Evolutionary conservation across 805 yeast species (phyloP).

Genomic region (Candida sanyiensis): DNA sequence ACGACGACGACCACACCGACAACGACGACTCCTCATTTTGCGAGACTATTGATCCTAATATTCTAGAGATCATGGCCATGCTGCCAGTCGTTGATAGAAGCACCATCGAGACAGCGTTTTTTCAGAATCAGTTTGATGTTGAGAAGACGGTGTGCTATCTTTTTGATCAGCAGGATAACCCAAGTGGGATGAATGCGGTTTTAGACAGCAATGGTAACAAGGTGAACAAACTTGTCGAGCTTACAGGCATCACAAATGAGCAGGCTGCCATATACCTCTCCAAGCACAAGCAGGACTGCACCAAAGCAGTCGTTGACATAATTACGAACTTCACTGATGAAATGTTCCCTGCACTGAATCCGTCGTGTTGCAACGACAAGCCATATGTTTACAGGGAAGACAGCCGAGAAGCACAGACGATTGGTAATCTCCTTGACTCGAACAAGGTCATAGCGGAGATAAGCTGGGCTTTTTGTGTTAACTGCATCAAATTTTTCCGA

Average conservation of each 20-base stretch:
- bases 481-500: conserved; percentile 37
- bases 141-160: conserved; percentile 2
- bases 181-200: background rate
- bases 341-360: background rate
- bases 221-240: background rate
- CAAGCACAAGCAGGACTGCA: background rate
- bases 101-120: background rate
- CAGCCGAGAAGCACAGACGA: conserved; percentile 28
- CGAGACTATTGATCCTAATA: background rate
- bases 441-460: conserved; percentile 33
- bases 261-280: background rate
- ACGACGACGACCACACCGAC: too few relatives aligned
- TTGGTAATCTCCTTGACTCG: conserved; percentile 29
- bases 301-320: conserved; percentile 4
- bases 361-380: background rate
- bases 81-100: background rate
- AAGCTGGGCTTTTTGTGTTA: conserved; percentile 34
- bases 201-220: background rate
- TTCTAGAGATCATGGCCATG: conserved; percentile 1
- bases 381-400: conserved; percentile 10
- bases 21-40: too few relatives aligned
- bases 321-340: background rate
- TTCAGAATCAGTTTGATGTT: conserved; percentile 1
- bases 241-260: background rate
- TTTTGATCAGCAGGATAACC: background rate